phyloP scores from a whole-genome alignment of 2,329 filamentous ascomycete species.

The Aspergillus brasiliensis region DNA sequence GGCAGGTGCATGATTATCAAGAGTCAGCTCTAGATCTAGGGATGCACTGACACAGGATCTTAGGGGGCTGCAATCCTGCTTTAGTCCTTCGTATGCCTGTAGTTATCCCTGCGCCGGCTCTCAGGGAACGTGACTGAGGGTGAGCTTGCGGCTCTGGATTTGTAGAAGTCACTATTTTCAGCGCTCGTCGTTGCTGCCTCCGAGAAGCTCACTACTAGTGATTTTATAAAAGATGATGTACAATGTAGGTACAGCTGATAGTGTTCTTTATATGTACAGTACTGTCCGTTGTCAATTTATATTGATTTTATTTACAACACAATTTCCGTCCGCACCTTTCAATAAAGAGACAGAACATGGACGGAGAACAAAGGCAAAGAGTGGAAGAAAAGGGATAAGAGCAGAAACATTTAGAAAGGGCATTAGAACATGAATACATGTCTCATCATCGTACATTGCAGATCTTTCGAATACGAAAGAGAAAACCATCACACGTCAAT shows the following conservation, averaged over 20 bases:
- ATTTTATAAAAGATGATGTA: not conserved
- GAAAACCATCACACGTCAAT: constrained; percentile 7
- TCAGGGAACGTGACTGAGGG: not conserved
- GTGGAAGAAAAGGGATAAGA: not conserved
- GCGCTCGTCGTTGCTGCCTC: not conserved
- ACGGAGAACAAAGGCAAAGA: not conserved
- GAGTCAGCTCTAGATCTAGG: not conserved
- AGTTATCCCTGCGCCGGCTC: not conserved
- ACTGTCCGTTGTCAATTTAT: constrained; percentile 4
- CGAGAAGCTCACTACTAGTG: not conserved
- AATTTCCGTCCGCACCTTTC: not conserved
- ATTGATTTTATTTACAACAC: constrained; percentile 28
- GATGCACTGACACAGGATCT: constrained; percentile 5
- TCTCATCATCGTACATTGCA: constrained; percentile 20
- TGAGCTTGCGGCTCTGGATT: not conserved
- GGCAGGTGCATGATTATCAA: constrained; percentile 21
- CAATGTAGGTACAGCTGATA: not conserved
- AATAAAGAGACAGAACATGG: constrained; percentile 2
- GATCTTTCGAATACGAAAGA: not conserved
- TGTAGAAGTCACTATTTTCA: not conserved
- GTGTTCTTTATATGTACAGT: constrained; percentile 9
- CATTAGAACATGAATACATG: constrained; percentile 18
- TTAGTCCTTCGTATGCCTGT: not conserved
- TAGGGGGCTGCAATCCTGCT: not conserved
- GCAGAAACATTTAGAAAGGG: not conserved